phyloP scores from a whole-genome alignment of 225 moss, liverwort and hornwort genomes.

The Anthoceros angustus region DNA sequence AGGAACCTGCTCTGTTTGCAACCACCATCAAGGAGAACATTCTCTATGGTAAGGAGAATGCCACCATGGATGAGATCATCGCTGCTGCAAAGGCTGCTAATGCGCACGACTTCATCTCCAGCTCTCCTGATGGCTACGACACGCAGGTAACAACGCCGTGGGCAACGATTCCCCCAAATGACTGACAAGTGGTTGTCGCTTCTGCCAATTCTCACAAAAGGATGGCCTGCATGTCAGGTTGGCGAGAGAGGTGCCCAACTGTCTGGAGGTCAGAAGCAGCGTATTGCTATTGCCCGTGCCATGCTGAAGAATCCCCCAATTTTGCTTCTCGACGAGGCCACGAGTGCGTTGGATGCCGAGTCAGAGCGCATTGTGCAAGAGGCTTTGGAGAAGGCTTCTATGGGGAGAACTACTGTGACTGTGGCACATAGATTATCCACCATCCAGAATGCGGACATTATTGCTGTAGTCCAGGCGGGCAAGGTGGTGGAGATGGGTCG shows the following conservation, averaged over 20 bases:
- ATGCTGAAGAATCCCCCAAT: constrained; percentile 53
- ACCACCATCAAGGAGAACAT: constrained; percentile 54
- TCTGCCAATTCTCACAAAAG: constrained; percentile 17
- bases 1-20: constrained; percentile 44
- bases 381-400: constrained; percentile 40
- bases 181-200: background rate
- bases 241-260: constrained; percentile 54
- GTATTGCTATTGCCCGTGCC: constrained; percentile 48
- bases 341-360: constrained; percentile 51
- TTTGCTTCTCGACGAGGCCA: constrained; percentile 56
- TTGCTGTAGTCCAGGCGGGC: constrained; percentile 20
- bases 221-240: constrained; percentile 17
- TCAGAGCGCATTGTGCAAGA: constrained; percentile 51
- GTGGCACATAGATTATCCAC: constrained; percentile 38
- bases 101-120: constrained; percentile 38
- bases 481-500: background rate
- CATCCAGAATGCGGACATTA: constrained; percentile 37
- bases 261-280: constrained; percentile 57
- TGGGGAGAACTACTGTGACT: constrained; percentile 45
- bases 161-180: background rate
- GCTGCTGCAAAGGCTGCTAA: constrained; percentile 57
- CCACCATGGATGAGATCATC: constrained; percentile 39
- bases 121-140: background rate
- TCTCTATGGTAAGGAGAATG: constrained; percentile 37
- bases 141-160: background rate